phyloP scores from a whole-genome alignment of 768 basidiomycete species.

The Mycena capillaripes region DNA sequence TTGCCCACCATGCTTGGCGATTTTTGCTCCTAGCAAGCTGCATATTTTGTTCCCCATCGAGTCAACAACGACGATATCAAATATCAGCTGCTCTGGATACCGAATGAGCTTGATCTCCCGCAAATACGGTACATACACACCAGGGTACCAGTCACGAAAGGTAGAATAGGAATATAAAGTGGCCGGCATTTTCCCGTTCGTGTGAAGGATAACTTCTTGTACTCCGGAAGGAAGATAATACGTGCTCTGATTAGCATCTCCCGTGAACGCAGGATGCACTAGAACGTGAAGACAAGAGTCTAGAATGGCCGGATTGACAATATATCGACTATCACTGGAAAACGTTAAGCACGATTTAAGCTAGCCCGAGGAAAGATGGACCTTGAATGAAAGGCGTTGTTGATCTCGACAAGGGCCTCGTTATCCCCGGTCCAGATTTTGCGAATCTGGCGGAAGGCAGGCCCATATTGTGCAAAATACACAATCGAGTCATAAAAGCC shows the following conservation, averaged over 20 bases:
- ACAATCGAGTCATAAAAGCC: too few relatives aligned
- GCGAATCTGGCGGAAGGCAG: too few relatives aligned
- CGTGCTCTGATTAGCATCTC: conserved; percentile 42
- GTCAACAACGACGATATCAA: conserved; percentile 45
- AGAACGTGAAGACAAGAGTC: conserved; percentile 52
- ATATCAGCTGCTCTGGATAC: conserved; percentile 33
- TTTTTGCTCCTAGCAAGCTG: too few relatives aligned
- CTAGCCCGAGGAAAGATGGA: too few relatives aligned
- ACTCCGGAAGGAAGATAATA: conserved; percentile 50
- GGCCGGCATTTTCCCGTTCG: background rate
- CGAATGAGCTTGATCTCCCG: background rate
- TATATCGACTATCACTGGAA: conserved; percentile 18
- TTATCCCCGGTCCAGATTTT: too few relatives aligned
- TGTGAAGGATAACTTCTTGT: conserved; percentile 35
- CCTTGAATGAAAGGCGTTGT: too few relatives aligned
- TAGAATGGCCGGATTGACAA: conserved; percentile 47
- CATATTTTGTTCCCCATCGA: conserved; percentile 28
- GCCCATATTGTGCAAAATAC: too few relatives aligned
- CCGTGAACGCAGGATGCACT: conserved; percentile 47
- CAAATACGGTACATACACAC: background rate
- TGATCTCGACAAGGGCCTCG: too few relatives aligned
- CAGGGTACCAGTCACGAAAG: background rate
- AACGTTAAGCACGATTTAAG: too few relatives aligned
- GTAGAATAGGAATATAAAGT: background rate
- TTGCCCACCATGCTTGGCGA: too few relatives aligned